A percentile compares a stretch with the other conserved stretches of the same genome.
Evolutionary conservation across 208 protist genomes (phyloP).

Genomic region (Wallacemonas collosoma): DNA sequence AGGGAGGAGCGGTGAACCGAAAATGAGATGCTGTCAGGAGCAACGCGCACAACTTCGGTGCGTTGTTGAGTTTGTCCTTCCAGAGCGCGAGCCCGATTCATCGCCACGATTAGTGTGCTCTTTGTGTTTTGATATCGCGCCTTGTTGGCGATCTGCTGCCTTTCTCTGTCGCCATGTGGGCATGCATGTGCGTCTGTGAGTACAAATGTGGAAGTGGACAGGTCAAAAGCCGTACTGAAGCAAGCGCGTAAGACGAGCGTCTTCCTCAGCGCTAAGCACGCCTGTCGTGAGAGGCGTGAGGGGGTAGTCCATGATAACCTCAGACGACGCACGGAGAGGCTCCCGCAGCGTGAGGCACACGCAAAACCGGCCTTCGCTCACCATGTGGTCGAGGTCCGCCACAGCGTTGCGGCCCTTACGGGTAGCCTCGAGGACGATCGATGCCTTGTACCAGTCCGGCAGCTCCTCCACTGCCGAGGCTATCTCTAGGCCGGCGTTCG

Average conservation of each 20-base stretch:
- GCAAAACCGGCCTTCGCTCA: conserved; percentile 64
- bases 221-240: conserved; percentile 73
- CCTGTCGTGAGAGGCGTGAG: conserved; percentile 45
- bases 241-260: conserved; percentile 54
- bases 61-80: too few species aligned
- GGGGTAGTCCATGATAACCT: conserved; percentile 76
- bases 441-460: conserved; percentile 63
- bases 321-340: conserved; percentile 58
- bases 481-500: conserved; percentile 75
- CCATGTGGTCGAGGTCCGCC: conserved; percentile 20
- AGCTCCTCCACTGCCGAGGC: conserved; percentile 60
- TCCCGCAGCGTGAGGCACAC: conserved; percentile 58
- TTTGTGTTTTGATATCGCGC: too few species aligned
- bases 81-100: too few species aligned
- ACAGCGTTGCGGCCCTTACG: conserved; percentile 34
- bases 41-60: too few species aligned
- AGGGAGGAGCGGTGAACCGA: too few species aligned
- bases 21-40: too few species aligned
- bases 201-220: background rate
- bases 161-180: too few species aligned
- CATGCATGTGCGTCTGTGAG: too few species aligned
- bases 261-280: conserved; percentile 36
- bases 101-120: too few species aligned
- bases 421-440: conserved; percentile 34
- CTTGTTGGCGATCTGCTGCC: too few species aligned